A percentile compares a stretch with the other conserved stretches of the same genome.
Conservation (phyloP, 2,329 filamentous ascomycete genomes). For the Cladosporium cucumerinum region DNA sequence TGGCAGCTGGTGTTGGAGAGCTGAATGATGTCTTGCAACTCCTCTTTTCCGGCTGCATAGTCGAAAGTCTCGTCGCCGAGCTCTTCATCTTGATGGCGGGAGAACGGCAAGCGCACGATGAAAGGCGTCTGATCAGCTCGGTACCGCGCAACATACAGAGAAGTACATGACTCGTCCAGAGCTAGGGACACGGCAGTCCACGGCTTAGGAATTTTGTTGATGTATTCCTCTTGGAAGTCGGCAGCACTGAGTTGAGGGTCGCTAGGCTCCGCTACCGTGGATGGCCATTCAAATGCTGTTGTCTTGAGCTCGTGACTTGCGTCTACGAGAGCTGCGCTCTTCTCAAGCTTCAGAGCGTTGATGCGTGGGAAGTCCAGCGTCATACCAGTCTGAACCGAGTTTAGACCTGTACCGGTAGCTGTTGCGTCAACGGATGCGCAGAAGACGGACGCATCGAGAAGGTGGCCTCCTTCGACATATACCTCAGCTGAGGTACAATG, state of each 20-base stretch:
- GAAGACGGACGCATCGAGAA: not conserved
- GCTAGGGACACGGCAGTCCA: slow-evolving; percentile 88
- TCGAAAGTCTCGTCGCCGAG: slow-evolving; percentile 77
- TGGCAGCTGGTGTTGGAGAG: slow-evolving; percentile 83
- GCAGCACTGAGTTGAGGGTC: slow-evolving; percentile 25
- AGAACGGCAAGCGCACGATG: slow-evolving; percentile 79
- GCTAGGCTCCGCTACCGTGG: not conserved
- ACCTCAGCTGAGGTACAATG: slow-evolving; percentile 7
- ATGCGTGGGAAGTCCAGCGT: slow-evolving; percentile 51
- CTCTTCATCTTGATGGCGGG: slow-evolving; percentile 76
- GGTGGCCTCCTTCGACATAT: not conserved
- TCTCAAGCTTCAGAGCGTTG: slow-evolving; percentile 64
- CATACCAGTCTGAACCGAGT: not conserved
- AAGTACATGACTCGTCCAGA: slow-evolving; percentile 75
- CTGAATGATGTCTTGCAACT: slow-evolving; percentile 78
- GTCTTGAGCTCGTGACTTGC: slow-evolving; percentile 40
- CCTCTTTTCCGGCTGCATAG: slow-evolving; percentile 73
- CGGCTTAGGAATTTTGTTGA: slow-evolving; percentile 75
- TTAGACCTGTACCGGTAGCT: not conserved
- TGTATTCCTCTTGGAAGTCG: slow-evolving; percentile 70
- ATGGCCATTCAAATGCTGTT: slow-evolving; percentile 40
- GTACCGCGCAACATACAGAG: slow-evolving; percentile 86
- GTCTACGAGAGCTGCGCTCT: slow-evolving; percentile 53
- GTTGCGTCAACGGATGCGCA: slow-evolving; percentile 4
- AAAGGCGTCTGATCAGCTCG: slow-evolving; percentile 74